Base-by-base conservation (phyloP, 495 filamentous ascomycete genomes). In the Haplographium delicatum region DNA sequence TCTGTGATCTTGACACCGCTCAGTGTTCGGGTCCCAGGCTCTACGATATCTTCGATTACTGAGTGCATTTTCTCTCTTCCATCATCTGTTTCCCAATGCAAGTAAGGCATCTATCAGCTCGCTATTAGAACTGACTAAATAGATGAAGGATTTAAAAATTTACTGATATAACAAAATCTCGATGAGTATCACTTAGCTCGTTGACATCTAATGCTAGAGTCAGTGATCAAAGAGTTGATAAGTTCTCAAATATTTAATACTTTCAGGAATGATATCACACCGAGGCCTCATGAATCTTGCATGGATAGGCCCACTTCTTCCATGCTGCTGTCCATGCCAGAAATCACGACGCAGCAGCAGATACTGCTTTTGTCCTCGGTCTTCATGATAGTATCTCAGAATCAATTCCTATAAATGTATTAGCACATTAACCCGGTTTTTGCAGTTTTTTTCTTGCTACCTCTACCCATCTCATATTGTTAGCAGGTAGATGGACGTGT, bases 31-130 rank as follows among this genome's bases (percentile, higher is more conserved):
- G n/a, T n/a, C n/a, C n/a, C n/a, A n/a, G n/a, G n/a, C 5, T 42
- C 27, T 1, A 44, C 51, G 13, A 47, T 31, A 22, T 58, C 47
- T 25, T 50, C 44, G 20, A 58, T 44, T n/a, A 44, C 37, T 27
- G 44, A 37, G 16, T 50, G 43, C 50, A 58, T 53, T 47, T 46
- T 44, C 4, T n/a, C 40, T 26, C 55, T 38, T 16, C 47, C 11
- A 25, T 28, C 39, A 23, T 58, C 37, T 19, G 55, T 58, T 15
- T 58, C 55, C 55, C 55, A 58, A 26, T 58, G 55, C 5, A 58
- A 27, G 38, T 58, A 58, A 1, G 55, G 55, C 38, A 58, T 30
- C 55, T 57, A 50, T 8, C 13, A 7, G 7, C 15, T 42, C 18
- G 30, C 47, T 50, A 41, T 40, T 23, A 24, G 10, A 15, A 7